Evolutionary conservation across 129 eudicot species (phyloP).

Genomic region (Daucus carota): DNA sequence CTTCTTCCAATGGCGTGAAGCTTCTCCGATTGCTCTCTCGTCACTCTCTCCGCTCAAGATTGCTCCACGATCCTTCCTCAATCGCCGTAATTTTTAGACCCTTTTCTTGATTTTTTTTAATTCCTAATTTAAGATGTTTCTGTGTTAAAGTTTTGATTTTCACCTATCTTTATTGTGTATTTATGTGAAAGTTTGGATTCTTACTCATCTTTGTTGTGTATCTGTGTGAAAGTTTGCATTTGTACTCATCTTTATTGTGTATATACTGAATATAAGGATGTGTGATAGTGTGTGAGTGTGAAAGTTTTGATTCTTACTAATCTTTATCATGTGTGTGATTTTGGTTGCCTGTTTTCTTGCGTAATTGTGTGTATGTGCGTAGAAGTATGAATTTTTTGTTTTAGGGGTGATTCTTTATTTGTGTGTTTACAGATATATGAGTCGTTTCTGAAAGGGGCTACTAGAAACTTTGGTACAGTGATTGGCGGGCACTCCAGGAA

Average conservation of each 20-base stretch:
- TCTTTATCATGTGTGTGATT: not conserved
- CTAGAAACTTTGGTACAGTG: constrained; percentile 15
- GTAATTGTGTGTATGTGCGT: not conserved
- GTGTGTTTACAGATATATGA: constrained; percentile 21
- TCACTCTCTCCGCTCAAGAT: not conserved
- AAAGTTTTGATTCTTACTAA: not conserved
- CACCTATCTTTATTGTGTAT: too few relatives aligned
- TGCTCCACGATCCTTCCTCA: not conserved
- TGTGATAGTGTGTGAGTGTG: not conserved
- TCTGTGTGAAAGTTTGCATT: not conserved
- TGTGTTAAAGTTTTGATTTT: too few relatives aligned
- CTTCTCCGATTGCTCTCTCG: constrained; percentile 4
- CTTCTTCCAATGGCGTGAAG: not conserved
- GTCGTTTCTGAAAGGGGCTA: constrained; percentile 12
- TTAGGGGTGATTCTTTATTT: not conserved
- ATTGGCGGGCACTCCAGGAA: constrained; percentile 8
- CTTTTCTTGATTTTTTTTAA: not conserved
- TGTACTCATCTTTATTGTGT: not conserved
- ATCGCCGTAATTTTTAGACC: not conserved
- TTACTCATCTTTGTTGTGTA: not conserved
- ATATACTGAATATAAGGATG: not conserved
- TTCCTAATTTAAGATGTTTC: not conserved
- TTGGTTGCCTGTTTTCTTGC: not conserved
- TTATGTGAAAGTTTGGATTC: not conserved
- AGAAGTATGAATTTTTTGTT: not conserved